These are phyloP conservation scores for Patellaria atrata DNA, from an alignment of 495 filamentous ascomycete genomes.

Conservation along the genomic window DNA sequence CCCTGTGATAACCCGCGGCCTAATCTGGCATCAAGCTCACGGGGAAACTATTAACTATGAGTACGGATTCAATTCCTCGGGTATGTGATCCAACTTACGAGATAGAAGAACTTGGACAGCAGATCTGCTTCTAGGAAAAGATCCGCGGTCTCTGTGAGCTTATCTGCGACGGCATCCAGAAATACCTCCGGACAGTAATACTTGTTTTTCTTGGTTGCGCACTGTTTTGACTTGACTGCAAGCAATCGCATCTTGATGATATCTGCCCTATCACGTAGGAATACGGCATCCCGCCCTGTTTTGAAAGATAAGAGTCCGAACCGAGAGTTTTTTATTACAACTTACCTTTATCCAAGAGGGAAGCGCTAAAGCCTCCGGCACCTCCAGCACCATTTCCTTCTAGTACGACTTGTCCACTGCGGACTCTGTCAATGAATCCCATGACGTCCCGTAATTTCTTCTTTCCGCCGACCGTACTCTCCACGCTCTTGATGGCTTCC, in stretches of 20 bases:
- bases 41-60: slow-evolving; percentile 47
- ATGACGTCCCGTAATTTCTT: slow-evolving; percentile 84
- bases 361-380: slow-evolving; percentile 81
- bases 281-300: slow-evolving; percentile 74
- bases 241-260: slow-evolving; percentile 79
- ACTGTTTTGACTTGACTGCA: slow-evolving; percentile 79
- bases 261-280: slow-evolving; percentile 79
- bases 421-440: slow-evolving; percentile 73
- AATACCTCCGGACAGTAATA: slow-evolving; percentile 97
- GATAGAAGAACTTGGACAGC: slow-evolving; percentile 90
- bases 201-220: slow-evolving; percentile 66
- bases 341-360: slow-evolving; percentile 63
- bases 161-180: slow-evolving; percentile 89
- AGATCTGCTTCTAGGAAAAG: slow-evolving; percentile 97
- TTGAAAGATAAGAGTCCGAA: slow-evolving; percentile 4
- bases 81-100: slow-evolving; percentile 28
- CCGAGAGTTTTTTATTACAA: neutral
- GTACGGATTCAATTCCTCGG: too few species aligned
- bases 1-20: slow-evolving; percentile 61
- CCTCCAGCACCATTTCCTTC: slow-evolving; percentile 72
- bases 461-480: slow-evolving; percentile 58
- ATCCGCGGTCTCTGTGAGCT: slow-evolving; percentile 86
- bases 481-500: slow-evolving; percentile 55
- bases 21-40: slow-evolving; percentile 79
- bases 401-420: slow-evolving; percentile 67